Evolutionary conservation across 805 yeast genomes (phyloP), one percentile per base, ranked within the genome.

Genomic region (Debaryomyces castellii): DNA sequence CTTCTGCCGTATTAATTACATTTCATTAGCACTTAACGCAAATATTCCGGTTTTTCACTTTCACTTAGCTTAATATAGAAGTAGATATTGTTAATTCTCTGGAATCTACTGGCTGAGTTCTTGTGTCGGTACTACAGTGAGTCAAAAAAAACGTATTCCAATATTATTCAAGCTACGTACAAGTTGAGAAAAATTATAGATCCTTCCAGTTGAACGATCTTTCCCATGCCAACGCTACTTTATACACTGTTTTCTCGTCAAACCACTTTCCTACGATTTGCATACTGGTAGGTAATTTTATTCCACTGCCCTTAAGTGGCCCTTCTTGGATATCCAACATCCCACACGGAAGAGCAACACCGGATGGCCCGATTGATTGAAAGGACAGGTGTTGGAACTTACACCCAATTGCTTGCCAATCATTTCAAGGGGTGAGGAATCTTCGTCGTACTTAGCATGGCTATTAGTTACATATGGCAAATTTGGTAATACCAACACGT

Each of bases 161-260:
- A n/a, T n/a, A n/a, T n/a, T n/a, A n/a, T n/a, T n/a, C n/a, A n/a
- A n/a, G n/a, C n/a, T n/a, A n/a, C n/a, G n/a, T n/a, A n/a, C n/a
- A n/a, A n/a, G n/a, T n/a, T n/a, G n/a, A n/a, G n/a, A n/a, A n/a
- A n/a, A n/a, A n/a, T 30, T 25, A 45, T n/a, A 45, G 16, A 9
- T 53, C 52, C 37, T 48, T 55, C 62, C 63, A 57, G 48, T 64
- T 57, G 45, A 52, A 59, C 12, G 53, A 51, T 40, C 56, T 53
- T 46, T 68, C 74, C 62, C 68, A 67, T 5, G 65, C 73, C 50
- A 53, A 63, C 5, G 73, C 73, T 18, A 63, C 70, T 27, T 59
- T 53, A 45, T 62, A 66, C 8, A 68, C 48, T 1, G 57, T 53
- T 17, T 47, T 33, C 45, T 67, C 73, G 44, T 60, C 69, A 42